phyloP scores from a whole-genome alignment of 2,329 filamentous ascomycete genomes.

The Daldinia sp. region DNA sequence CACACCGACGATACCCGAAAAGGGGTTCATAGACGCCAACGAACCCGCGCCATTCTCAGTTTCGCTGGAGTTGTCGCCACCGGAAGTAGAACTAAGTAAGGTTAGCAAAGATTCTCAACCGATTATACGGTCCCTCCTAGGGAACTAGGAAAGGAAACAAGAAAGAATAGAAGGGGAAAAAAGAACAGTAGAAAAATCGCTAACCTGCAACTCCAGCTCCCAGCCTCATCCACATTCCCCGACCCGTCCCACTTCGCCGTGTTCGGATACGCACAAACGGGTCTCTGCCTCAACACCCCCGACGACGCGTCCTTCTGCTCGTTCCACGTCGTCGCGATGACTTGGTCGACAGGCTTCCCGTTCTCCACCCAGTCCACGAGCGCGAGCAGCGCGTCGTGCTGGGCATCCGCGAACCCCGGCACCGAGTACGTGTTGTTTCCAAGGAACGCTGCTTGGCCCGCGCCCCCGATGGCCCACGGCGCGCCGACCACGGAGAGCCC shows the following conservation, averaged over 20 bases:
- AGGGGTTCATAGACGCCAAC: conserved; percentile 33
- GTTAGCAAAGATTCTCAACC: too few species aligned
- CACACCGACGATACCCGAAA: conserved; percentile 30
- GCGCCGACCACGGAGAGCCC: conserved; percentile 51
- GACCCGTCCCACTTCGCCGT: conserved; percentile 53
- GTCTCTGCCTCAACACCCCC: conserved; percentile 59
- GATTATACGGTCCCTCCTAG: too few species aligned
- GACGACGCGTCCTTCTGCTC: conserved; percentile 44
- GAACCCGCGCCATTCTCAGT: conserved; percentile 18
- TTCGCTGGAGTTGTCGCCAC: not conserved
- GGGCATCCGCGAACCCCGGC: conserved; percentile 53
- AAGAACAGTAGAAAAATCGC: conserved; percentile 22
- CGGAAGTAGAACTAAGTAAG: conserved; percentile 9
- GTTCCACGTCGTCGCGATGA: conserved; percentile 55
- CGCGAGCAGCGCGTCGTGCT: conserved; percentile 56
- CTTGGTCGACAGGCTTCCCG: conserved; percentile 48
- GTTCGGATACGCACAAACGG: conserved; percentile 59
- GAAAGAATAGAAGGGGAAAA: not conserved
- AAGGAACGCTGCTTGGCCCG: conserved; percentile 48
- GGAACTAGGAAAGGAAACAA: not conserved
- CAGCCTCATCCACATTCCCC: conserved; percentile 51
- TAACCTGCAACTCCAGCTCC: conserved; percentile 54
- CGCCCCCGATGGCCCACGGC: conserved; percentile 57
- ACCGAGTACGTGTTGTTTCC: conserved; percentile 52
- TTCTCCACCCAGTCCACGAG: conserved; percentile 56